These are phyloP conservation scores for Colletotrichum graminicola DNA, from an alignment of 2,329 filamentous ascomycete species.

Conservation along the genomic window DNA sequence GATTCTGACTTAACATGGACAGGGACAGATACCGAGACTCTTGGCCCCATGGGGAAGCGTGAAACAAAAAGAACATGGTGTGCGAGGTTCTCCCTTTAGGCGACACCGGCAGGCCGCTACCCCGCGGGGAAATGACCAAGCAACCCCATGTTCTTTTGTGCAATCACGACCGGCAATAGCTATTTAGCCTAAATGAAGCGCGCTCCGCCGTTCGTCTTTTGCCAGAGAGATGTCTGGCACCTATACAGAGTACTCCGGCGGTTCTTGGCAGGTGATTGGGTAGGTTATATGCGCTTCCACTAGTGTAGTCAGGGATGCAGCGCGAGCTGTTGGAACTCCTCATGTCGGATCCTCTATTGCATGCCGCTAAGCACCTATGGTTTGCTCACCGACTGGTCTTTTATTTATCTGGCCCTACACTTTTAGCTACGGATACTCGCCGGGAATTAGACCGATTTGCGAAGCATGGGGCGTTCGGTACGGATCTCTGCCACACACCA, in stretches of 20 bases:
- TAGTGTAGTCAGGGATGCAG: not conserved
- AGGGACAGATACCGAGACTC: conserved; percentile 6
- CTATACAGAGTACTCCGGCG: conserved; percentile 1
- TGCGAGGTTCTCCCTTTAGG: not conserved
- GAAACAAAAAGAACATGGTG: not conserved
- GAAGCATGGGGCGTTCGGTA: not conserved
- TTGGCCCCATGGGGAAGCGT: not conserved
- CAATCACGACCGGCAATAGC: conserved; percentile 29
- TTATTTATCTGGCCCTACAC: too few species aligned
- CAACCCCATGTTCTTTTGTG: conserved; percentile 17
- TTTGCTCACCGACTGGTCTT: not conserved
- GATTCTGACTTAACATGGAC: conserved; percentile 1
- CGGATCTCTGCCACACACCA: not conserved
- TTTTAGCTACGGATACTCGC: not conserved
- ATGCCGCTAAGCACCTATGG: not conserved
- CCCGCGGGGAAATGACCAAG: conserved; percentile 21
- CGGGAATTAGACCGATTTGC: conserved; percentile 7
- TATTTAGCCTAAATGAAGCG: conserved; percentile 35
- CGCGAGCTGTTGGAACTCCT: too few species aligned
- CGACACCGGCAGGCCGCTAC: conserved; percentile 3
- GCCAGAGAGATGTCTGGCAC: conserved; percentile 13
- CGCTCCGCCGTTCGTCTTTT: conserved; percentile 20
- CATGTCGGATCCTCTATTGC: conserved; percentile 4
- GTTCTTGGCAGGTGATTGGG: conserved; percentile 1
- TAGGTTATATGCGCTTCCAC: not conserved